phyloP scores from a whole-genome alignment of 2,329 filamentous ascomycete genomes.

The Aspergillus calidoustus region DNA sequence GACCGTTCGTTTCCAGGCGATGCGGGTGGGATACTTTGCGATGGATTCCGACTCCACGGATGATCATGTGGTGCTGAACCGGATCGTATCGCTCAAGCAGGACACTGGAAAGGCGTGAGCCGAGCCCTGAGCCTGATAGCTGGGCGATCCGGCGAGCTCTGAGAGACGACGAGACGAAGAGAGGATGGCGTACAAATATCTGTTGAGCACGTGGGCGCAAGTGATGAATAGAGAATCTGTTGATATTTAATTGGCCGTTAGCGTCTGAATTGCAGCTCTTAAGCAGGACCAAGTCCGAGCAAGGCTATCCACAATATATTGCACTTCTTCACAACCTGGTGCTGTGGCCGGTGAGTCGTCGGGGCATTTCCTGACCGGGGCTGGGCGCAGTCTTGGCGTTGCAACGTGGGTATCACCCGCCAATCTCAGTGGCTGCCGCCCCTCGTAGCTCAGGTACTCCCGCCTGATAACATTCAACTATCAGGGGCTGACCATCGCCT shows the following conservation, averaged over 20 bases:
- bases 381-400: conserved; percentile 14
- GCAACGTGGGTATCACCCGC: conserved; percentile 15
- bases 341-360: conserved; percentile 6
- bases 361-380: neutral
- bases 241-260: conserved; percentile 8
- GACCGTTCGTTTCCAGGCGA: conserved; percentile 85
- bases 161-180: neutral
- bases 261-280: conserved; percentile 4
- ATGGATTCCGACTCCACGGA: conserved; percentile 78
- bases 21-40: conserved; percentile 70
- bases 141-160: neutral
- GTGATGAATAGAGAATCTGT: conserved; percentile 2
- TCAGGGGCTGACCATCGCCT: neutral
- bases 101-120: conserved; percentile 22
- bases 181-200: neutral
- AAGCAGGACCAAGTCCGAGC: neutral
- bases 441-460: neutral
- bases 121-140: neutral
- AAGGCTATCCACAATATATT: neutral
- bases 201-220: neutral
- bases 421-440: conserved; percentile 9
- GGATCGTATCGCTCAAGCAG: conserved; percentile 90
- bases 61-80: conserved; percentile 84
- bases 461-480: neutral
- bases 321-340: neutral